Base-by-base conservation (phyloP, 148 eudicot genomes). In the Dysphania ambrosioides region DNA sequence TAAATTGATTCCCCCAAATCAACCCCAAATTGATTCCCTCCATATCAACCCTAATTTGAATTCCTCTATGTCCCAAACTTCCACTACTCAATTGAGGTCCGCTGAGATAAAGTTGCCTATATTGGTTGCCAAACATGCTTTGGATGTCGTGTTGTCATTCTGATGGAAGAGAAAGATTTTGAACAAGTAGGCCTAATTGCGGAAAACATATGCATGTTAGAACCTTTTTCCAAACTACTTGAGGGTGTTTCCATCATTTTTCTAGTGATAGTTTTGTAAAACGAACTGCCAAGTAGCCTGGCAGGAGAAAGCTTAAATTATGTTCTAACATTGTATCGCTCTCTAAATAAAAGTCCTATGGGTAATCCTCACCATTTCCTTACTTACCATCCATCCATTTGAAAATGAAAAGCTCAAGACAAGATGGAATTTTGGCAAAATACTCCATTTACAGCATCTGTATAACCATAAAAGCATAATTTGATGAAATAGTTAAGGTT, bases 131-230 rank as follows among this genome's bases (percentile, higher is more conserved):
- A 49, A n/a, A 72, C 70, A 10, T 86, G 79, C 55, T 79, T 83
- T 58, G 76, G 74, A 32, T 88, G 85, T 72, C 81, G 79, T 79
- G 85, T 81, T 84, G 86, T 85, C 85, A 81, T 83, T 23, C 85
- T 75, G 73, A 88, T 79, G 63, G 85, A 71, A 53, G 95, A 91
- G 60, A 86, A 86, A 26, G 89, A 66, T 40, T 78, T 83, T 23
- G 80, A 79, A 93, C 89, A 87, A 21, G 80, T 73, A 63, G 77
- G 73, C 77, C 83, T 86, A 29, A 90, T 71, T 21, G 90, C 71
- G 65, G 86, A 74, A 79, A 91, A 89, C 26, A 89, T 69, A 75
- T 80, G 91, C 82, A 90, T 85, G 51, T 79, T 85, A 65, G 91
- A 81, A 61, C 80, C 79, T 76, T 72, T 69, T 58, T 79, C 87